Percentiles rank a stretch among this genome's conserved stretches.
These are phyloP conservation scores for Fibroporia radiculosa DNA, from an alignment of 768 basidiomycete species.

Conservation along the genomic window DNA sequence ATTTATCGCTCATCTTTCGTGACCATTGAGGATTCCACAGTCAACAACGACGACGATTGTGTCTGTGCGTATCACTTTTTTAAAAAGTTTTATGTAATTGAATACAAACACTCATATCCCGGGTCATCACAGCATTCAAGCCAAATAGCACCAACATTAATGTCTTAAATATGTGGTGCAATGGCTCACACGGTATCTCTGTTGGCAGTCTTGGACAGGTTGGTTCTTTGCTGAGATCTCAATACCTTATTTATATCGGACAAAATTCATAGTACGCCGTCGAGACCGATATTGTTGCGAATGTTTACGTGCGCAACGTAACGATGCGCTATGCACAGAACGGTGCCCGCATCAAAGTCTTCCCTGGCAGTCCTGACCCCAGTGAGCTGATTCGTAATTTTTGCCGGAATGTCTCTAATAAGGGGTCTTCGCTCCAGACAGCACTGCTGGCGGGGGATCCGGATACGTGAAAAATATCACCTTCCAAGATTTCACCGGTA, in stretches of 20 bases:
- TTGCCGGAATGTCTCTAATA: too few relatives aligned
- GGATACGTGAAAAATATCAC: conserved; percentile 31
- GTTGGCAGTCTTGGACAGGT: conserved; percentile 42
- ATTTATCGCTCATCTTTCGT: conserved; percentile 33
- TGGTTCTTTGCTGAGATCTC: background rate
- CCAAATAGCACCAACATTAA: conserved; percentile 37
- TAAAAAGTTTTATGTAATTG: too few relatives aligned
- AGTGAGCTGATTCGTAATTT: too few relatives aligned
- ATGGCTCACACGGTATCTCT: conserved; percentile 38
- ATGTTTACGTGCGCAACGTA: conserved; percentile 35
- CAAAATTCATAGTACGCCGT: conserved; percentile 25
- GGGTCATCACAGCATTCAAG: conserved; percentile 27
- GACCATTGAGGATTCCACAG: conserved; percentile 28
- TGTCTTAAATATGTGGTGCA: conserved; percentile 36
- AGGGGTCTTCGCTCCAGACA: conserved; percentile 13
- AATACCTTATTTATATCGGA: background rate
- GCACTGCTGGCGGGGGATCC: conserved; percentile 34
- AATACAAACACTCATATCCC: too few relatives aligned
- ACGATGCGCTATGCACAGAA: conserved; percentile 39
- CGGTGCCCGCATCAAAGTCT: conserved; percentile 46
- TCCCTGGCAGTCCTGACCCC: conserved; percentile 35
- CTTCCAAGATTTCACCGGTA: conserved; percentile 23
- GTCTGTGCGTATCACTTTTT: conserved; percentile 20
- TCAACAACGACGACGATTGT: conserved; percentile 37
- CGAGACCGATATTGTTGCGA: conserved; percentile 35